Percentiles rank a stretch among this genome's conserved stretches.
Evolutionary conservation across 2,329 filamentous ascomycete genomes (phyloP).

Genomic region (Ophiocordyceps robertsii): DNA sequence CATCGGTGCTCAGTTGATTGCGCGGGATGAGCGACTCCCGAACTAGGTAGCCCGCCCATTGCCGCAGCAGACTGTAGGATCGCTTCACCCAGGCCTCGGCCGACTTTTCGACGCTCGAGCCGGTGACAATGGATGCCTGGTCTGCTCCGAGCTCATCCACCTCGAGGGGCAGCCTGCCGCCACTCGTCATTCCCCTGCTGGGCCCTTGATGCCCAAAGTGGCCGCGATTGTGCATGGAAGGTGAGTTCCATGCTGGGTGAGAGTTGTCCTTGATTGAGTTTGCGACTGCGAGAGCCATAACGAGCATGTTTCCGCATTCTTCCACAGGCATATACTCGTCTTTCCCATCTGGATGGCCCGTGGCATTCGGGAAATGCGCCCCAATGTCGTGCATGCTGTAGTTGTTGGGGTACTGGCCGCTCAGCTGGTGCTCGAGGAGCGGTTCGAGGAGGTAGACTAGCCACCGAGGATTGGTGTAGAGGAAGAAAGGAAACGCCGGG

Average conservation of each 20-base stretch:
- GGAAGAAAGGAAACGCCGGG: constrained; percentile 65
- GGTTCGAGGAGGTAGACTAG: constrained; percentile 47
- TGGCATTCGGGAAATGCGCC: constrained; percentile 61
- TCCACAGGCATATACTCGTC: constrained; percentile 68
- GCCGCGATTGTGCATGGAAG: neutral
- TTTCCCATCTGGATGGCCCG: constrained; percentile 53
- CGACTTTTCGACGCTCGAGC: constrained; percentile 27
- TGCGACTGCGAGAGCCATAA: constrained; percentile 64
- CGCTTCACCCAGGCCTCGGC: constrained; percentile 26
- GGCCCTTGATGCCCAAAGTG: neutral
- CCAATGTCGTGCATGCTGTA: constrained; percentile 72
- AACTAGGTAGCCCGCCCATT: constrained; percentile 63
- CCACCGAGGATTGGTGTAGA: constrained; percentile 58
- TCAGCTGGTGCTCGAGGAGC: constrained; percentile 52
- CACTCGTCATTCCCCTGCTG: neutral
- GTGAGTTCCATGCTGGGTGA: constrained; percentile 10
- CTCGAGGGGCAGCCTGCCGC: neutral
- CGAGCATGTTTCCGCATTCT: constrained; percentile 64
- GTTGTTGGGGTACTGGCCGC: constrained; percentile 49
- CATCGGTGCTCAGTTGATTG: constrained; percentile 64
- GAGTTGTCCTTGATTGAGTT: constrained; percentile 58
- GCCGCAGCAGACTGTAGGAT: constrained; percentile 58
- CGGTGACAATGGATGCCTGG: neutral
- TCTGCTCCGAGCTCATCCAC: neutral
- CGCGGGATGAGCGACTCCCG: constrained; percentile 55